phyloP scores from a whole-genome alignment of 169 alveolate species.

The Plasmodium vinckei region DNA sequence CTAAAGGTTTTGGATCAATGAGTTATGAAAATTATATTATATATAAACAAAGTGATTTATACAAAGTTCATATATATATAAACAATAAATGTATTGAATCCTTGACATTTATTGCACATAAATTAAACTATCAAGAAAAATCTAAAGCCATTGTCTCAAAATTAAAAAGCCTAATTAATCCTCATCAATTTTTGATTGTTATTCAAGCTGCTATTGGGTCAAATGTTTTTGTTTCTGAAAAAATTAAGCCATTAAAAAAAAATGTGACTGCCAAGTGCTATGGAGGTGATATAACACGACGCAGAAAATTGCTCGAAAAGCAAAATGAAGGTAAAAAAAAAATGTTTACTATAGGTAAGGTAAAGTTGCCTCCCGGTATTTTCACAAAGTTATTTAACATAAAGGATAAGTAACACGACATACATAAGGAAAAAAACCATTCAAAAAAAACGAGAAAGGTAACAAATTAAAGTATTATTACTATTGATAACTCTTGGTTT shows the following conservation, averaged over 20 bases:
- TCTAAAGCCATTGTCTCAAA: conserved; percentile 82
- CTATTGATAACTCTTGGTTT: too few relatives aligned
- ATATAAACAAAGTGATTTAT: conserved; percentile 86
- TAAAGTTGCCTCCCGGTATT: conserved; percentile 68
- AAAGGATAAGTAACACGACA: neutral
- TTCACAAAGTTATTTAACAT: conserved; percentile 58
- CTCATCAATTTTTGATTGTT: conserved; percentile 91
- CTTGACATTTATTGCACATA: conserved; percentile 88
- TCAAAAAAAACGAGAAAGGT: neutral
- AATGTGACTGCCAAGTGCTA: conserved; percentile 94
- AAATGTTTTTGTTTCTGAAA: conserved; percentile 91
- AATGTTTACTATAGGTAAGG: conserved; percentile 85
- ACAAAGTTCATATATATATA: conserved; percentile 84
- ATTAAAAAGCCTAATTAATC: conserved; percentile 90
- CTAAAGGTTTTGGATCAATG: conserved; percentile 92
- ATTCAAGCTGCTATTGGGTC: conserved; percentile 92
- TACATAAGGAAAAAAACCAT: neutral
- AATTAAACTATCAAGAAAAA: conserved; percentile 84
- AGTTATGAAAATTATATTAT: conserved; percentile 88
- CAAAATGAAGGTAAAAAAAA: conserved; percentile 91
- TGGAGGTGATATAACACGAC: conserved; percentile 96
- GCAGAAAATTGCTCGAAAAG: conserved; percentile 92
- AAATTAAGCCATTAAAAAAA: conserved; percentile 91
- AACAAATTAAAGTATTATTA: neutral
- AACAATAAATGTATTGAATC: conserved; percentile 93